Percentiles rank a stretch among this genome's conserved stretches.
phyloP scores from a whole-genome alignment of 306 rosid genomes.

The Quercus glauca region DNA sequence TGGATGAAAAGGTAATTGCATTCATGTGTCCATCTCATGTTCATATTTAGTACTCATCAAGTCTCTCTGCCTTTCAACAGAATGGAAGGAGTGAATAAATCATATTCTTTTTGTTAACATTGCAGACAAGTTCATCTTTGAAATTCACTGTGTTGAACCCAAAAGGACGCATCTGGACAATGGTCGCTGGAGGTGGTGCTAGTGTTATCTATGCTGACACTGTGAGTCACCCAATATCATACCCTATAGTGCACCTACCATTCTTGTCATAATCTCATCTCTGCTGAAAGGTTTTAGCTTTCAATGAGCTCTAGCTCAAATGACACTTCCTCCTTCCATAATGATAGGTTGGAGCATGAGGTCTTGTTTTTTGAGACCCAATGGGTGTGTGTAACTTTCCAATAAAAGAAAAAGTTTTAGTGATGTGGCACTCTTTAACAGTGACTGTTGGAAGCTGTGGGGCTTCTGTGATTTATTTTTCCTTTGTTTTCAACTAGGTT shows the following conservation, averaged over 20 bases:
- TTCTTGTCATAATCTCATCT: background rate
- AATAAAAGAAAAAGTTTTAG: background rate
- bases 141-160: conserved; percentile 83
- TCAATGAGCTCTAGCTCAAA: no score
- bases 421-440: conserved; percentile 1
- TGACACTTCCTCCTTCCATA: no score
- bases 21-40: background rate
- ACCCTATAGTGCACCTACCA: background rate
- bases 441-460: conserved; percentile 4
- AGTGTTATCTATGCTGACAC: conserved; percentile 89
- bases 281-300: conserved; percentile 1
- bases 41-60: background rate
- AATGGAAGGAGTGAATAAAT: conserved; percentile 11
- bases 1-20: conserved; percentile 72
- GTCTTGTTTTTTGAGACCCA: no score
- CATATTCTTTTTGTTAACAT: background rate
- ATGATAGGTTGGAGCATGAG: no score
- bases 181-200: conserved; percentile 97
- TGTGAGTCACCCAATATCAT: conserved; percentile 37
- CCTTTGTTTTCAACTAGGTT: conserved; percentile 40
- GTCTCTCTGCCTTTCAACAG: background rate
- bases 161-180: conserved; percentile 91
- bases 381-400: no score
- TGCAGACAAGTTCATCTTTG: conserved; percentile 84
- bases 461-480: background rate